Conservation (phyloP, 345 rosid genomes). For the Lepidium africanum region DNA sequence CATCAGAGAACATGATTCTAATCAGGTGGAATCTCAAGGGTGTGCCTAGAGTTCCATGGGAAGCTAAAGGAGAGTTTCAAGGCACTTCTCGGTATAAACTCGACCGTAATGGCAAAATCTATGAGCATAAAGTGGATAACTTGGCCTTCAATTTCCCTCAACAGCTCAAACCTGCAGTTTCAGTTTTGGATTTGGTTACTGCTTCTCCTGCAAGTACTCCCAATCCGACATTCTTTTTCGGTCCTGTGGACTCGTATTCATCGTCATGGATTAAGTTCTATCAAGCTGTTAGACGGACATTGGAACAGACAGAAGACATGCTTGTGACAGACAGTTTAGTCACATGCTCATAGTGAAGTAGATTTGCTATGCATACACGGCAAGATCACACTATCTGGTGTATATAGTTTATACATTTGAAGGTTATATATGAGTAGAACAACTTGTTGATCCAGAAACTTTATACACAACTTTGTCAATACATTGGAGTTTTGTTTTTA, state of each 20-base stretch:
- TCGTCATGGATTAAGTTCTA: slow-evolving; percentile 77
- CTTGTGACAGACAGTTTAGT: slow-evolving; percentile 46
- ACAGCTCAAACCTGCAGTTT: slow-evolving; percentile 58
- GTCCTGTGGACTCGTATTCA: slow-evolving; percentile 40
- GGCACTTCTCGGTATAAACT: slow-evolving; percentile 87
- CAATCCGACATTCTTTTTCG: slow-evolving; percentile 70
- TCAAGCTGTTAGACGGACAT: slow-evolving; percentile 55
- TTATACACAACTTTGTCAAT: slow-evolving; percentile 18
- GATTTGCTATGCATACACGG: slow-evolving; percentile 3
- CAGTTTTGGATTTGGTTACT: slow-evolving; percentile 78
- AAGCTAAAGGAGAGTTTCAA: slow-evolving; percentile 86
- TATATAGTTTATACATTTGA: slow-evolving; percentile 23
- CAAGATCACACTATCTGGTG: slow-evolving; percentile 4
- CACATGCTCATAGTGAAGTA: slow-evolving; percentile 55
- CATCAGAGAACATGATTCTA: slow-evolving; percentile 85
- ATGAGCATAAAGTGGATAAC: slow-evolving; percentile 90
- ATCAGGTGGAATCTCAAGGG: slow-evolving; percentile 92
- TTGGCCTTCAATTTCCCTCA: slow-evolving; percentile 90
- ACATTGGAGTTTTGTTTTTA: slow-evolving; percentile 14
- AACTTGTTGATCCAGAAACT: slow-evolving; percentile 8
- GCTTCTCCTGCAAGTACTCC: slow-evolving; percentile 75
- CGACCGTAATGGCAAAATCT: slow-evolving; percentile 82
- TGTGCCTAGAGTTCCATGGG: slow-evolving; percentile 94
- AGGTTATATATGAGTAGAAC: slow-evolving; percentile 4
- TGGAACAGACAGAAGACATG: slow-evolving; percentile 39